These are phyloP conservation scores for Fusarium pseudonygamai DNA, from an alignment of 2,329 filamentous ascomycete species.

Conservation along the genomic window DNA sequence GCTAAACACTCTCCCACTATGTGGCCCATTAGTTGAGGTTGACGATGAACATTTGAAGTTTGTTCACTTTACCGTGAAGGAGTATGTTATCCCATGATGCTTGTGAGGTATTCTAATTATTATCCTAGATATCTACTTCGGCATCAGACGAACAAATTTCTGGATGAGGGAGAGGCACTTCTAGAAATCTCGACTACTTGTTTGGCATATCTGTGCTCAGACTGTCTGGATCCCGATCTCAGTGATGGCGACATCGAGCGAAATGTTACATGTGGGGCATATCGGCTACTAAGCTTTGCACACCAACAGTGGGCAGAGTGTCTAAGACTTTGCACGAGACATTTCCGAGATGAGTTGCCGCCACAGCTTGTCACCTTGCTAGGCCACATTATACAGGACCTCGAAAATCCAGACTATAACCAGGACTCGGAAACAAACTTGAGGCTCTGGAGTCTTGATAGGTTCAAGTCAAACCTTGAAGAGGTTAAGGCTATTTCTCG, in stretches of 20 bases:
- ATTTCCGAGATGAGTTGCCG: not conserved
- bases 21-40: not conserved
- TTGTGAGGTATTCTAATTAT: fast-evolving
- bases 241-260: not conserved
- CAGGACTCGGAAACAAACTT: not conserved
- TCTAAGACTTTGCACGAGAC: not conserved
- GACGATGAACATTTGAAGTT: not conserved
- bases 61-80: not conserved
- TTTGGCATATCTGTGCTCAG: not conserved
- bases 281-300: not conserved
- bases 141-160: not conserved
- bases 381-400: fast-evolving
- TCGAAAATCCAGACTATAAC: not conserved
- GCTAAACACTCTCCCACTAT: fast-evolving
- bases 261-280: not conserved
- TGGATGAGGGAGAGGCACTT: not conserved
- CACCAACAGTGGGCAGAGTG: not conserved
- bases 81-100: not conserved
- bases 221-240: not conserved
- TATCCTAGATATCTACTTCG: not conserved
- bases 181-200: not conserved
- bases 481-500: not conserved
- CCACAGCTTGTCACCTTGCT: not conserved
- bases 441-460: not conserved
- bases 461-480: fast-evolving